Percentiles rank a stretch among this genome's conserved stretches.
Conservation (phyloP, 225 moss, liverwort and hornwort genomes). For the Anthoceros angustus region DNA sequence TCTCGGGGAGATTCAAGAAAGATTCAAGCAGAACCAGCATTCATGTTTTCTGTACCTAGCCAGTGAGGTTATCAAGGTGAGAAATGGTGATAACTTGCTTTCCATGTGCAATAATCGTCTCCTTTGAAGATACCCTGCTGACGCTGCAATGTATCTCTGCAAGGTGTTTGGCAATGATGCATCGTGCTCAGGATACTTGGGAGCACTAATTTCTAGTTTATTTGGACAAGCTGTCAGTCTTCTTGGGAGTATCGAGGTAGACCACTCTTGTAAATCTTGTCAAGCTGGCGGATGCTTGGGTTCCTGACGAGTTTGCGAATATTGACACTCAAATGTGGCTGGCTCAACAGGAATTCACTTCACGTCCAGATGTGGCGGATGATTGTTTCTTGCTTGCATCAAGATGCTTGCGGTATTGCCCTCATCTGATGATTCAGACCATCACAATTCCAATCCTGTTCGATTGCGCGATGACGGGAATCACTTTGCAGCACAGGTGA, state of each 20-base stretch:
- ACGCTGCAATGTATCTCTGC: neutral
- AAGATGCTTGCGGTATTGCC: constrained; percentile 85
- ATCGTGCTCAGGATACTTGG: constrained; percentile 60
- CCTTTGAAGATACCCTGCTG: neutral
- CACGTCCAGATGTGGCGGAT: constrained; percentile 84
- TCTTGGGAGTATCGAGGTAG: constrained; percentile 67
- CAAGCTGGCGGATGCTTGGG: neutral
- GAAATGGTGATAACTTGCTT: too few species aligned
- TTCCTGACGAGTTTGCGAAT: neutral
- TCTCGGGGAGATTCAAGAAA: constrained; percentile 78
- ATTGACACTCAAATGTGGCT: neutral
- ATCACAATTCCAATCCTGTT: constrained; percentile 50
- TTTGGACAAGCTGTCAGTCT: constrained; percentile 65
- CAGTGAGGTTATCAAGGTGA: constrained; percentile 89
- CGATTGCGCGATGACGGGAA: constrained; percentile 80
- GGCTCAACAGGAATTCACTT: constrained; percentile 65
- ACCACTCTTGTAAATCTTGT: neutral
- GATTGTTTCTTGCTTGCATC: constrained; percentile 94
- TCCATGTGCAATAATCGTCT: neutral
- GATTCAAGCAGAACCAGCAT: constrained; percentile 73
- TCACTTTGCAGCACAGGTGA: constrained; percentile 93
- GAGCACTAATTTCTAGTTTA: constrained; percentile 59
- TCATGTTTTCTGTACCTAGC: constrained; percentile 89
- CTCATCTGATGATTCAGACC: constrained; percentile 56
- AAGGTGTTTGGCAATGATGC: constrained; percentile 85